Percentiles rank a stretch among this genome's conserved stretches.
Evolutionary conservation across 2,329 filamentous ascomycete species (phyloP).

Genomic region (Fusarium penzigii): DNA sequence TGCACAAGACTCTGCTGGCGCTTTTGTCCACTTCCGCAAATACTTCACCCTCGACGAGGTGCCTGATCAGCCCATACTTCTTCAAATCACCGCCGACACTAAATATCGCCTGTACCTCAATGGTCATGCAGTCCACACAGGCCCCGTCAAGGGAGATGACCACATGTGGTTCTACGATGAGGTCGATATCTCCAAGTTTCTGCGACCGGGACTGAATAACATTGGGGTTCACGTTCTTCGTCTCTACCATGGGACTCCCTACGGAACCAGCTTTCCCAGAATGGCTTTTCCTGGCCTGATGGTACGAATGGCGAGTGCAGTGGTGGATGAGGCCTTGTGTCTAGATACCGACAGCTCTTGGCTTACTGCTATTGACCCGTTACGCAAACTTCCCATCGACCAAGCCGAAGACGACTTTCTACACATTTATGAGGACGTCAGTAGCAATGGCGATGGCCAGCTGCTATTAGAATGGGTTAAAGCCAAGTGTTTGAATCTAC

Average conservation of each 20-base stretch:
- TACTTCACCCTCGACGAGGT: not conserved
- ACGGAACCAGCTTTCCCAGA: not conserved
- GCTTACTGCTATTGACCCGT: slow-evolving; percentile 9
- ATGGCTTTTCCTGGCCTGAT: not conserved
- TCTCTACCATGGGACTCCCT: not conserved
- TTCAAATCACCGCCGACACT: not conserved
- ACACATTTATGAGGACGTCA: slow-evolving; percentile 12
- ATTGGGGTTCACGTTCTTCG: not conserved
- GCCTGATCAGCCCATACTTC: not conserved
- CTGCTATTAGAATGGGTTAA: not conserved
- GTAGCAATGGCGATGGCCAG: not conserved
- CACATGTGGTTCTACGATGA: slow-evolving; percentile 2
- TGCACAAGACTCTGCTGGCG: not conserved
- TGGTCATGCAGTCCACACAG: not conserved
- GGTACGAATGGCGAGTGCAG: not conserved
- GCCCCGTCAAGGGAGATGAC: slow-evolving; percentile 1
- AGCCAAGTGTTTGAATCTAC: slow-evolving; percentile 1
- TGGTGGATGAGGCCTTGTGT: not conserved
- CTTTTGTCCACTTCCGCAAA: not conserved
- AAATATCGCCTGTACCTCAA: not conserved
- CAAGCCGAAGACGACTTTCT: slow-evolving; percentile 15
- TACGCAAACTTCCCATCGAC: slow-evolving; percentile 8
- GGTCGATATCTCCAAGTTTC: not conserved
- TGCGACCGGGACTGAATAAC: not conserved
- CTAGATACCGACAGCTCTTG: slow-evolving; percentile 1